A percentile compares a stretch with the other conserved stretches of the same genome.
phyloP scores from a whole-genome alignment of 345 rosid genomes.

The Eucalyptus tenuipes region DNA sequence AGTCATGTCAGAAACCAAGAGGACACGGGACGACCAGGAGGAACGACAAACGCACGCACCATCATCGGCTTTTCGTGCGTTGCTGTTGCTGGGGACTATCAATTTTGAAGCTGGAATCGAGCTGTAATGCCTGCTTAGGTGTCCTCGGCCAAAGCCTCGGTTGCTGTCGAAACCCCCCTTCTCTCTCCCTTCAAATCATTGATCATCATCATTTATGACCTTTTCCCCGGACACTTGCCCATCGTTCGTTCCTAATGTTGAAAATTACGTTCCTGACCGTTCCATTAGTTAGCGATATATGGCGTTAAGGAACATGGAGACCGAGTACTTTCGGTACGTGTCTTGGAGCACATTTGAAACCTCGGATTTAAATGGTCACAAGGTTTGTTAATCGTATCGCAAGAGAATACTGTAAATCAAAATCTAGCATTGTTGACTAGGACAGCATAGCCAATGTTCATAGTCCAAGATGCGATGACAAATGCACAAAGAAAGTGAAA shows the following conservation, averaged over 20 bases:
- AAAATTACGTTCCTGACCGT: neutral
- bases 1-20: neutral
- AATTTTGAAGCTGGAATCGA: neutral
- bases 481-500: neutral
- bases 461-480: neutral
- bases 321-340: neutral
- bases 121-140: neutral
- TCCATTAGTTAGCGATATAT: neutral
- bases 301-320: neutral
- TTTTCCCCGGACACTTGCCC: neutral
- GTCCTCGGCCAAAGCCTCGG: neutral
- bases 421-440: neutral
- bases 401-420: neutral
- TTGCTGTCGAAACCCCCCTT: neutral
- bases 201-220: neutral
- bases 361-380: neutral
- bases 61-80: neutral
- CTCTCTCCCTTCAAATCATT: neutral
- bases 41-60: neutral
- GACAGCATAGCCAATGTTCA: neutral
- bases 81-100: neutral
- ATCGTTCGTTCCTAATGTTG: neutral
- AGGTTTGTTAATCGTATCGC: rapidly evolving
- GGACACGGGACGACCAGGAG: neutral
- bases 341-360: neutral